A percentile compares a stretch with the other conserved stretches of the same genome.
phyloP scores from a whole-genome alignment of 768 basidiomycete species.

The Boletus sp. region DNA sequence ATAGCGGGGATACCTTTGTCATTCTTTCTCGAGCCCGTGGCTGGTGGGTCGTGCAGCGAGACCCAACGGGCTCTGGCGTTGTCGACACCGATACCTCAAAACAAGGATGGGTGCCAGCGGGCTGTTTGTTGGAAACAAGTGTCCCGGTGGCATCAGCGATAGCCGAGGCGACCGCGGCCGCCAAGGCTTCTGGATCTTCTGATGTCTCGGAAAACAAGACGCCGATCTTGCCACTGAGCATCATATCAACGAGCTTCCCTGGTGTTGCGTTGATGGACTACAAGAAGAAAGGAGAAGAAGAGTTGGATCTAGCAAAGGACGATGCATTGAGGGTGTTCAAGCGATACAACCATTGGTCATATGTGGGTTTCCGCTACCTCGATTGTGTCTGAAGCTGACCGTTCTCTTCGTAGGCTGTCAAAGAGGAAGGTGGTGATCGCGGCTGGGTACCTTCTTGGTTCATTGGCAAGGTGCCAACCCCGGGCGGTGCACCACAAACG shows the following conservation, averaged over 20 bases:
- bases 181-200: conserved; percentile 44
- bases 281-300: conserved; percentile 89
- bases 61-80: conserved; percentile 79
- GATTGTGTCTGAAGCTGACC: conserved; percentile 1
- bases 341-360: conserved; percentile 97
- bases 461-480: conserved; percentile 76
- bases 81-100: conserved; percentile 75
- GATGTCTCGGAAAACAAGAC: conserved; percentile 49
- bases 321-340: conserved; percentile 92
- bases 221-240: conserved; percentile 85
- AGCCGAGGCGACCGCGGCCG: conserved; percentile 73
- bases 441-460: conserved; percentile 99
- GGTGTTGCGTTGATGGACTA: conserved; percentile 97
- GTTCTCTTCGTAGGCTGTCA: conserved; percentile 67
- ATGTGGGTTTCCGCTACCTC: conserved; percentile 47
- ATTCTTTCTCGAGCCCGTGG: conserved; percentile 93
- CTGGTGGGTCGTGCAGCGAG: conserved; percentile 99
- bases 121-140: conserved; percentile 90
- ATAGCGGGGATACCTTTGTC: conserved; percentile 88
- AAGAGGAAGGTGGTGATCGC: conserved; percentile 88
- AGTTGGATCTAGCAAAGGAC: conserved; percentile 85
- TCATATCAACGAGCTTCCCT: conserved; percentile 97
- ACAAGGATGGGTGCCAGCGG: conserved; percentile 98
- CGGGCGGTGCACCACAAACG: conserved; percentile 43
- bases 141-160: conserved; percentile 88